Base-by-base conservation (phyloP, 148 eudicot species). In the Rhododendron vialii region DNA sequence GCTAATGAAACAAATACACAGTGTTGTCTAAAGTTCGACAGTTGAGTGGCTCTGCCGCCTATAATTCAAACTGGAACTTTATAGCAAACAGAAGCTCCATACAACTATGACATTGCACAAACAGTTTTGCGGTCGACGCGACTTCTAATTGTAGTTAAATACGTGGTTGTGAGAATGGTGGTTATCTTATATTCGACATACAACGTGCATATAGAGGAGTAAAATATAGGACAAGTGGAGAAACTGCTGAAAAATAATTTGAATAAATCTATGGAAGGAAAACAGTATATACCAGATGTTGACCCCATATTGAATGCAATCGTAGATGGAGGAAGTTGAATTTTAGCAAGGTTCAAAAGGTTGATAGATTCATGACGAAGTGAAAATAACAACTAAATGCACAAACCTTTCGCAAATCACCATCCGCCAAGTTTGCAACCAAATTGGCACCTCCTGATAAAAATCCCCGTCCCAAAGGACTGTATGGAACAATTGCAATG, bases 391-490 rank as follows among this genome's bases (percentile, higher is more conserved):
- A 48, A 22, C 20, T 13, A 80, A 5, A 80, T 80, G 82, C 82
- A 80, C 69, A 55, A 9, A 81, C 69, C 69, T 81, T 81, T 33
- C 83, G 69, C 28, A 6, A 7, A 81, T 81, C 83, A 55, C 38
- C 83, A 30, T 55, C 69, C 2, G 47, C 5, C 11, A 81, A 55
- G 69, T 55, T 81, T 3, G 51, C 67, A 11, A 20, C 18, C 45
- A 81, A 53, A 38, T 28, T 81, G 14, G 83, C 45, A 55, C 83
- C 83, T 15, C 13, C 69, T 8, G 67, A 81, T 0, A 81, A 55
- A 55, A 81, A 81, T 81, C 83, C 83, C 14, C 83, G 13, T 35
- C 69, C 83, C 43, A 81, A 36, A 33, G 83, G 83, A 33, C 83
- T 81, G 45, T 53, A 81, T 20, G 83, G n/a, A 35, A 81, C 83